phyloP scores from a whole-genome alignment of 2,329 filamentous ascomycete genomes.

The Curvularia spicifera region DNA sequence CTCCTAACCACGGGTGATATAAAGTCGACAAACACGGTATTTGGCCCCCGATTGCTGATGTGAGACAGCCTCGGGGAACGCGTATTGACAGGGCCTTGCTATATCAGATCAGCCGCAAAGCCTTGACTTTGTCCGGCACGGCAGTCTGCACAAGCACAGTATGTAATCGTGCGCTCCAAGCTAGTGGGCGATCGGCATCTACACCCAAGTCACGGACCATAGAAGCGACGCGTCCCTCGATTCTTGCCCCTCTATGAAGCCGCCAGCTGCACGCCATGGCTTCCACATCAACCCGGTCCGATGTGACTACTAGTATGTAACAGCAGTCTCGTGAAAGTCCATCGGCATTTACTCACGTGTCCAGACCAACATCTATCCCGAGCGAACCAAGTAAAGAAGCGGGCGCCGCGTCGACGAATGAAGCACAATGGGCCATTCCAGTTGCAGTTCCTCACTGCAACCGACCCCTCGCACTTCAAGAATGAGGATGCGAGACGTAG shows the following conservation, averaged over 20 bases:
- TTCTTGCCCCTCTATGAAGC: background rate
- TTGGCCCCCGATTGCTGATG: background rate
- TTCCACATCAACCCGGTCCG: background rate
- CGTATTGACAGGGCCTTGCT: background rate
- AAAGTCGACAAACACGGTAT: background rate
- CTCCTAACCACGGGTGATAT: too few species aligned
- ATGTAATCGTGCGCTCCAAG: background rate
- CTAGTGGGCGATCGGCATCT: background rate
- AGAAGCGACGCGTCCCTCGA: background rate
- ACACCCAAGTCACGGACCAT: background rate
- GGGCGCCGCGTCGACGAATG: constrained; percentile 20
- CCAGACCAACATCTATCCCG: background rate
- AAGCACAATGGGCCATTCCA: constrained; percentile 38
- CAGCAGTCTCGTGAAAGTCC: background rate
- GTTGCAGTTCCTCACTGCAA: constrained; percentile 43
- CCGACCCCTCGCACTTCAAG: constrained; percentile 42
- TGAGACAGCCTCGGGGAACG: background rate
- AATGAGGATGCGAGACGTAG: constrained; percentile 33
- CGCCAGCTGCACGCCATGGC: background rate
- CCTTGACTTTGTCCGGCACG: background rate
- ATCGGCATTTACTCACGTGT: background rate
- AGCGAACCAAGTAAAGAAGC: constrained; percentile 6
- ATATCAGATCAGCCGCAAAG: background rate
- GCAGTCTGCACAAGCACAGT: background rate
- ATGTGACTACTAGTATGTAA: background rate